These are phyloP conservation scores for Trametes cubensis DNA, from an alignment of 768 basidiomycete species.

Conservation along the genomic window DNA sequence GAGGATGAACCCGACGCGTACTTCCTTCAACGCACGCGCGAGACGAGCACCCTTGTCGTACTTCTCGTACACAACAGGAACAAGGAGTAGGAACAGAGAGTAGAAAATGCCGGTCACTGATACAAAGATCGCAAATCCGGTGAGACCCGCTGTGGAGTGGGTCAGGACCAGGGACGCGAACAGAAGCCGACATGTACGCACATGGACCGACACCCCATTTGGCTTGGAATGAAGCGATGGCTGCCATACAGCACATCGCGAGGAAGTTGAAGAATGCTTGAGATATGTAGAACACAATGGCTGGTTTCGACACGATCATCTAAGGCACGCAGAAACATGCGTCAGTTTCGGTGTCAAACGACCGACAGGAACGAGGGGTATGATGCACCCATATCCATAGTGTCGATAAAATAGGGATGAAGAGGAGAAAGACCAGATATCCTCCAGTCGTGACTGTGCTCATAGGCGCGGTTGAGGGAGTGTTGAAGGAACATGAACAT, in stretches of 20 bases:
- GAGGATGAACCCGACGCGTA: conserved; percentile 83
- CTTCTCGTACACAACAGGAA: conserved; percentile 83
- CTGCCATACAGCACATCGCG: conserved; percentile 88
- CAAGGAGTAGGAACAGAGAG: conserved; percentile 69
- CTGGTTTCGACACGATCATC: conserved; percentile 89
- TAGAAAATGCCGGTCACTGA: conserved; percentile 73
- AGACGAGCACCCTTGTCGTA: conserved; percentile 79
- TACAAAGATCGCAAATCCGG: conserved; percentile 84
- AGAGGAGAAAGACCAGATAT: conserved; percentile 60
- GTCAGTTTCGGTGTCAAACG: conserved; percentile 24
- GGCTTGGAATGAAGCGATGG: conserved; percentile 86
- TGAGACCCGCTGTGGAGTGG: conserved; percentile 70
- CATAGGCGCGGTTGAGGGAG: conserved; percentile 30
- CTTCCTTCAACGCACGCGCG: conserved; percentile 79
- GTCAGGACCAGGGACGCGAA: background rate
- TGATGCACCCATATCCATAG: conserved; percentile 68
- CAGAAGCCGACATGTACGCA: conserved; percentile 44
- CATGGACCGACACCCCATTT: conserved; percentile 85
- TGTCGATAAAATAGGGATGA: conserved; percentile 65
- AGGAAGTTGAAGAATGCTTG: conserved; percentile 94
- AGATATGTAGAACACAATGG: conserved; percentile 72
- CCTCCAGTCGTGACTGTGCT: conserved; percentile 39
- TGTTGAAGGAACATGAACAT: conserved; percentile 44
- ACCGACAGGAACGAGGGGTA: conserved; percentile 16
- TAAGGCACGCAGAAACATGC: conserved; percentile 35